Base-by-base conservation (phyloP, 148 eudicot genomes). In the Euryodendron excelsum region DNA sequence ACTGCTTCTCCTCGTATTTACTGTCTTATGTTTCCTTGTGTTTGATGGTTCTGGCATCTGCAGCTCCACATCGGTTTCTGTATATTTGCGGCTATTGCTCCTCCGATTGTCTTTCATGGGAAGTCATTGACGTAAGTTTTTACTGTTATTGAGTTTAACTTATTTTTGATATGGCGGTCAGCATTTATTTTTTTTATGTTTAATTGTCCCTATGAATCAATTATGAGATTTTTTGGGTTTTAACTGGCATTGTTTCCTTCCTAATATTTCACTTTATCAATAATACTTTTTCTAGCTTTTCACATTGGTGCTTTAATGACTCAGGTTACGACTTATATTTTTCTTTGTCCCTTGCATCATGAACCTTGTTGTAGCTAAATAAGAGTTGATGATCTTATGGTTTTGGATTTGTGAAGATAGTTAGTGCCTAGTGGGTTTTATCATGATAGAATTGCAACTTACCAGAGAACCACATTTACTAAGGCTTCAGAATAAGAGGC, bases 21-120 rank as follows among this genome's bases (percentile, higher is more conserved):
- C 59, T 60, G 5, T 58, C 47, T 73, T 13, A 20, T 66, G 18
- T 58, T 75, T 59, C 53, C 78, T 37, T 69, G 62, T 75, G 37
- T 65, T 74, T 80, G 63, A 63, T 78, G 48, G 17, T 60, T 23
- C 69, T 74, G 39, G 21, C 41, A 28, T 72, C 70, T 91, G 83
- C 95, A 93, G 99, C 83, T 96, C 72, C 99, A 96, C 75, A 88
- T 96, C 80, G 89, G 76, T 36, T 96, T 96, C 80, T 96, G 98
- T 74, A 84, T 96, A 78, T 81, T 93, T 88, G 99, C 99, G 85
- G 98, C 99, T 68, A 90, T 96, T 74, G 99, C 99, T 77, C 99
- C 99, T 28, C 99, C 99, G 14, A 81, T 96, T 66, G 89, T 96
- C 75, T 96, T 96, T 66, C 98, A 92, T 58, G 99, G 99, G 79